Conservation (phyloP, 2,329 filamentous ascomycete genomes). For the Epichloe hybrida region DNA sequence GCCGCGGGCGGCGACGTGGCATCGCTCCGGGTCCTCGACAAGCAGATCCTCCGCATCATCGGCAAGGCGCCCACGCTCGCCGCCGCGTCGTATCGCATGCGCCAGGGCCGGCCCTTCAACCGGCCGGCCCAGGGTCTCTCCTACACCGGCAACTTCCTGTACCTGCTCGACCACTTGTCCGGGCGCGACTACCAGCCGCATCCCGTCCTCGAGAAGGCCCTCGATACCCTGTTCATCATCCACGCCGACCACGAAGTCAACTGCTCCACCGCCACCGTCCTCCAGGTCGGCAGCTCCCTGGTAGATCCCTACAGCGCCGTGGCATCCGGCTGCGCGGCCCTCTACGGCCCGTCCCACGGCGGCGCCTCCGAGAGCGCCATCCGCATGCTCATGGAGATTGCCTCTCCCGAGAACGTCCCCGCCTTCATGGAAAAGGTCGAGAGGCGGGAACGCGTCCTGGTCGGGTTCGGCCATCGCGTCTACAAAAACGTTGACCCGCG, state of each 20-base stretch:
- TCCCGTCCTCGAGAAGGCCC: conserved; percentile 33
- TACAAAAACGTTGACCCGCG: conserved; percentile 42
- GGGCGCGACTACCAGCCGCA: conserved; percentile 33
- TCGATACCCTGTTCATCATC: conserved; percentile 41
- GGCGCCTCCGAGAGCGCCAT: conserved; percentile 46
- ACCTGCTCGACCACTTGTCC: conserved; percentile 38
- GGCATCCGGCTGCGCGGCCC: conserved; percentile 35
- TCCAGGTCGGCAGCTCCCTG: conserved; percentile 42
- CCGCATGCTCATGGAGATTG: conserved; percentile 38
- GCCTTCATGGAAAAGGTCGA: conserved; percentile 36
- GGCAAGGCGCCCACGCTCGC: conserved; percentile 37
- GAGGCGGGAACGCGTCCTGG: conserved; percentile 35
- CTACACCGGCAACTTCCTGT: conserved; percentile 42
- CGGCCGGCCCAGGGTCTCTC: conserved; percentile 31
- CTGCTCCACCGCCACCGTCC: conserved; percentile 39
- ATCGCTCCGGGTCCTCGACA: conserved; percentile 31
- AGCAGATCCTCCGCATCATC: conserved; percentile 38
- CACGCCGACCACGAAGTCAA: conserved; percentile 48
- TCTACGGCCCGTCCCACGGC: conserved; percentile 44
- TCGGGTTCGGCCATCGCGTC: conserved; percentile 41
- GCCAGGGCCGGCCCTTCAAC: conserved; percentile 37
- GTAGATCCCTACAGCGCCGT: conserved; percentile 43
- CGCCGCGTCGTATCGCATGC: conserved; percentile 38
- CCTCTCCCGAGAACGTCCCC: conserved; percentile 35
- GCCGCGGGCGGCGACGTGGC: conserved; percentile 27